Percentiles rank a stretch among this genome's conserved stretches.
Evolutionary conservation across 805 yeast genomes (phyloP).

Genomic region (Ogataea salicorniae): DNA sequence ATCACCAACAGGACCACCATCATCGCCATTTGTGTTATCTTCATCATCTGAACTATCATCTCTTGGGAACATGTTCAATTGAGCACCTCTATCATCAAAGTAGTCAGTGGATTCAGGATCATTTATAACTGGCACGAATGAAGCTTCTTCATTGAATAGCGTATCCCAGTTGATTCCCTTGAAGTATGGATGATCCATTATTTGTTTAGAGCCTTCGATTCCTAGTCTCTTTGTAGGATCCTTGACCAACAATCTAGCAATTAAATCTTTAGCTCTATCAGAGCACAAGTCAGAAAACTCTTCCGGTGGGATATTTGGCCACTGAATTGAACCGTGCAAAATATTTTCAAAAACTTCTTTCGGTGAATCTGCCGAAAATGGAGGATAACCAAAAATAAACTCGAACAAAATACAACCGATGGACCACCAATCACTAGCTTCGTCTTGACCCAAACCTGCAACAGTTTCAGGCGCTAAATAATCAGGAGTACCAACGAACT

Average conservation of each 20-base stretch:
- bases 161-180: slow-evolving; percentile 66
- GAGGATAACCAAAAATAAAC: slow-evolving; percentile 88
- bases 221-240: slow-evolving; percentile 74
- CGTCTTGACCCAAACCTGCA: slow-evolving; percentile 75
- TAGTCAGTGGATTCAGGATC: slow-evolving; percentile 88
- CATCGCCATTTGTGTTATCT: slow-evolving; percentile 19
- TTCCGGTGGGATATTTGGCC: slow-evolving; percentile 68
- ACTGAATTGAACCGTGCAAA: slow-evolving; percentile 63
- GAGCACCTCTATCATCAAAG: slow-evolving; percentile 88
- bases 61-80: slow-evolving; percentile 53
- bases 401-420: slow-evolving; percentile 94
- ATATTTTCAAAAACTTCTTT: slow-evolving; percentile 81
- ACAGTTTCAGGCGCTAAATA: slow-evolving; percentile 96
- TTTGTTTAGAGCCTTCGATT: slow-evolving; percentile 70
- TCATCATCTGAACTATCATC: slow-evolving; percentile 32
- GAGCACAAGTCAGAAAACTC: slow-evolving; percentile 51
- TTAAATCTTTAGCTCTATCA: slow-evolving; percentile 69
- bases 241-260: slow-evolving; percentile 52
- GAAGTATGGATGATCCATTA: slow-evolving; percentile 76
- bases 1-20: slow-evolving; percentile 4
- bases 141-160: slow-evolving; percentile 64
- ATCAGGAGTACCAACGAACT: slow-evolving; percentile 96
- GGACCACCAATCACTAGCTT: slow-evolving; percentile 98
- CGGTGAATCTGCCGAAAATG: slow-evolving; percentile 81
- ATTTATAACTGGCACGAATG: slow-evolving; percentile 75